phyloP scores from a whole-genome alignment of 768 basidiomycete genomes.

The Cyathus striatus region DNA sequence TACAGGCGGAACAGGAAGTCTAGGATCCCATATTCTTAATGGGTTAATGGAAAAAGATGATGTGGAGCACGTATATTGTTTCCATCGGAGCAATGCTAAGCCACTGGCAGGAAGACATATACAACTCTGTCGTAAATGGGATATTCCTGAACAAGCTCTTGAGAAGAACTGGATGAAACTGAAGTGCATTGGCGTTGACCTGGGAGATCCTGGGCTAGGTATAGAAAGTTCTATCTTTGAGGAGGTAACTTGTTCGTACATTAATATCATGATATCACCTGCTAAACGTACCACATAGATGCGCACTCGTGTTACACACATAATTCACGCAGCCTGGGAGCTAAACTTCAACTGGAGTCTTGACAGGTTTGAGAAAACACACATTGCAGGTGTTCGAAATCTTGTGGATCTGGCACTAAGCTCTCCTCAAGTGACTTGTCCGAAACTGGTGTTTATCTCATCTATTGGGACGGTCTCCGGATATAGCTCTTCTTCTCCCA shows the following conservation, averaged over 20 bases:
- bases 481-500: not conserved
- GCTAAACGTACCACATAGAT: no score
- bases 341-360: slow-evolving; percentile 9
- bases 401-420: slow-evolving; percentile 4
- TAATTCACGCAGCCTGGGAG: slow-evolving; percentile 9
- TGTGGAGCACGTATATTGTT: slow-evolving; percentile 15
- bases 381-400: slow-evolving; percentile 5
- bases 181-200: not conserved
- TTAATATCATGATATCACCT: not conserved
- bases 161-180: not conserved
- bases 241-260: no score
- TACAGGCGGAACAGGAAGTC: slow-evolving; percentile 27
- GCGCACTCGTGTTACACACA: slow-evolving; percentile 4
- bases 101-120: slow-evolving; percentile 1
- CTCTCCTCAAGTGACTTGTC: slow-evolving; percentile 1
- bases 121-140: not conserved
- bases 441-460: slow-evolving; percentile 5
- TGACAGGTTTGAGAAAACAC: slow-evolving; percentile 6
- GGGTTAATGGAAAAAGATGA: slow-evolving; percentile 11
- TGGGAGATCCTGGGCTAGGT: slow-evolving; percentile 2
- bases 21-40: slow-evolving; percentile 21
- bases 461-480: slow-evolving; percentile 6
- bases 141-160: not conserved
- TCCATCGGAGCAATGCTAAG: slow-evolving; percentile 13
- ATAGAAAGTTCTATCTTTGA: slow-evolving; percentile 2